These are phyloP conservation scores for Erodium trifolium DNA, from an alignment of 441 rosid species.

Conservation along the genomic window DNA sequence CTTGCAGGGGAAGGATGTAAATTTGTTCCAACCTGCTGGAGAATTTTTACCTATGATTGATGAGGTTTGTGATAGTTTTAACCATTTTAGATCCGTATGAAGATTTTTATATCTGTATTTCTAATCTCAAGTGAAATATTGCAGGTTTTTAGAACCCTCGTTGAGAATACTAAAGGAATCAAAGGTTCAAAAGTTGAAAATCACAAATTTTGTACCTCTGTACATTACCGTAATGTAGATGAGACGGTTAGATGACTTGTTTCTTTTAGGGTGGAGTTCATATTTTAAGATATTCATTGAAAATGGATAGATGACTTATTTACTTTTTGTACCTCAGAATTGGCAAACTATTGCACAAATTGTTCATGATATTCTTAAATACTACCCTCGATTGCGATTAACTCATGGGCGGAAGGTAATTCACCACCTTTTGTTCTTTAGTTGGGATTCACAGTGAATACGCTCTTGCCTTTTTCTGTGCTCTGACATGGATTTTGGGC, in stretches of 20 bases:
- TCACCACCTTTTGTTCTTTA: neutral
- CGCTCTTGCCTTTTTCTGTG: neutral
- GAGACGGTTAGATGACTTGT: conserved; percentile 44
- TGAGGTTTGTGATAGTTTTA: conserved; percentile 35
- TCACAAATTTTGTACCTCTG: conserved; percentile 89
- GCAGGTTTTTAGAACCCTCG: conserved; percentile 76
- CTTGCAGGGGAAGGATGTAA: conserved; percentile 62
- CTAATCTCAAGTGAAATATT: neutral
- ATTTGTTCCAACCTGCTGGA: conserved; percentile 82
- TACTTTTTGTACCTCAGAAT: conserved; percentile 32
- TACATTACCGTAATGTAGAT: conserved; percentile 95
- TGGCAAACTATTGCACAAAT: conserved; percentile 80
- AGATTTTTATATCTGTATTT: neutral
- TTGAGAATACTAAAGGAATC: conserved; percentile 55
- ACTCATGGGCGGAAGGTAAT: conserved; percentile 96
- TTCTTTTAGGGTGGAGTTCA: neutral
- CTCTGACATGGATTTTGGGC: neutral
- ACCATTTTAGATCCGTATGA: too few species aligned
- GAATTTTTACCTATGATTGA: conserved; percentile 71
- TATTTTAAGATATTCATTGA: too few species aligned
- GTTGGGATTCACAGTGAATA: neutral
- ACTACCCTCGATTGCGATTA: conserved; percentile 64
- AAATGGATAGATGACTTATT: neutral
- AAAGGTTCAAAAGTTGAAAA: conserved; percentile 84
- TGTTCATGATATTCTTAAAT: conserved; percentile 70